These are phyloP conservation scores for Schizonepeta tenuifolia DNA, from an alignment of 257 asterid genomes.

Conservation along the genomic window DNA sequence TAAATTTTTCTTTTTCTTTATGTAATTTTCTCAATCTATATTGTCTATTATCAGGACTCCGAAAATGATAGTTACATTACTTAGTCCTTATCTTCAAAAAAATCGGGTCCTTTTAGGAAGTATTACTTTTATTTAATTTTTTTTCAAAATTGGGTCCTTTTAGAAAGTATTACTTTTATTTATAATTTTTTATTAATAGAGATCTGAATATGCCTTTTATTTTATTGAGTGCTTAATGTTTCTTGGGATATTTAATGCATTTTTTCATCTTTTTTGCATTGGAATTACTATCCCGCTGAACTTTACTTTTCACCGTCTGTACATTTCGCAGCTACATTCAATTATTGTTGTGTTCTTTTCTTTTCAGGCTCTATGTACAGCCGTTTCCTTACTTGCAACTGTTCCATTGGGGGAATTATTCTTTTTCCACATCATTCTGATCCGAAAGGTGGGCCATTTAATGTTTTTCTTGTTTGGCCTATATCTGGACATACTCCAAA, in stretches of 20 bases:
- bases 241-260: not conserved
- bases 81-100: not conserved
- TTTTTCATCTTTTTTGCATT: slow-evolving; percentile 1
- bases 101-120: slow-evolving; percentile 9
- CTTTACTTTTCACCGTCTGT: not conserved
- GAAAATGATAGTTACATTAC: not conserved
- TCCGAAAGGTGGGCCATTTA: slow-evolving; percentile 66
- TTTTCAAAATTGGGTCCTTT: slow-evolving; percentile 5
- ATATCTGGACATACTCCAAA: not conserved
- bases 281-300: not conserved
- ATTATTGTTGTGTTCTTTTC: slow-evolving; percentile 24
- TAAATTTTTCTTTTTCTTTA: slow-evolving; percentile 3
- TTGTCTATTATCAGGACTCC: not conserved
- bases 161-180: slow-evolving; percentile 7
- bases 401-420: slow-evolving; percentile 90
- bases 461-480: not conserved
- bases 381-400: slow-evolving; percentile 80
- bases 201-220: not conserved
- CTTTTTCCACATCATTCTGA: slow-evolving; percentile 92
- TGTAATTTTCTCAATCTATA: slow-evolving; percentile 2
- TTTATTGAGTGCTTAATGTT: not conserved
- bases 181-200: not conserved
- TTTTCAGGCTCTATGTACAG: slow-evolving; percentile 83
- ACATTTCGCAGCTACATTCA: not conserved
- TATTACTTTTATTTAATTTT: not conserved